phyloP scores from a whole-genome alignment of 2,329 filamentous ascomycete genomes.

The Seiridium unicorne region DNA sequence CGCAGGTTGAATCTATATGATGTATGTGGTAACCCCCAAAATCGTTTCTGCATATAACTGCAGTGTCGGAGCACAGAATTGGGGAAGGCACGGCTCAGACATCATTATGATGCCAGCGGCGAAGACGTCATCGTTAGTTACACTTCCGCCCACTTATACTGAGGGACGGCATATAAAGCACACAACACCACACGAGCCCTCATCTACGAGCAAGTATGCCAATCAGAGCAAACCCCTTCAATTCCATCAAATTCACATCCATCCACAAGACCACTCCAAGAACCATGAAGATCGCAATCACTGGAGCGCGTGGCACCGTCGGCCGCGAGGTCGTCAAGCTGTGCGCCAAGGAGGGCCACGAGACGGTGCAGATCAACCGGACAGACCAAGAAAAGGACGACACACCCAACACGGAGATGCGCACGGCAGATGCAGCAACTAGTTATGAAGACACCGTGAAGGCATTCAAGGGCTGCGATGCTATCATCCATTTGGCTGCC shows the following conservation, averaged over 20 bases:
- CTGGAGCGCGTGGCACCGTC: conserved; percentile 29
- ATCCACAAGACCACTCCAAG: not conserved
- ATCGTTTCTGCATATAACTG: no score
- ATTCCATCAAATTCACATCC: not conserved
- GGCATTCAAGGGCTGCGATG: conserved; percentile 33
- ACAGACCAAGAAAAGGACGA: conserved; percentile 26
- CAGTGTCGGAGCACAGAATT: no score
- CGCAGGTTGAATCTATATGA: no score
- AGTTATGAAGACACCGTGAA: conserved; percentile 29
- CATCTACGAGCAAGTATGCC: not conserved
- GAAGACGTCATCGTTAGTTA: not conserved
- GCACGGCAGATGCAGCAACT: conserved; percentile 28
- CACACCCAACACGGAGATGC: conserved; percentile 29
- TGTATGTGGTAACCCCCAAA: no score
- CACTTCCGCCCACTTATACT: not conserved
- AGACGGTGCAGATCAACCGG: conserved; percentile 32
- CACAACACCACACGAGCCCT: not conserved
- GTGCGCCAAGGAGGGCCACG: conserved; percentile 21
- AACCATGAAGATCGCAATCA: conserved; percentile 38
- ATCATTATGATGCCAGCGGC: not conserved
- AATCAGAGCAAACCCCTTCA: not conserved
- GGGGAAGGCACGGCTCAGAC: not conserved
- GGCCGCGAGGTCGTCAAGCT: not conserved
- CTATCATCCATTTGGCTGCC: conserved; percentile 33
- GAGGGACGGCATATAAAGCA: not conserved